Conservation (phyloP, 768 basidiomycete genomes). For the Termitomyces sp. region DNA sequence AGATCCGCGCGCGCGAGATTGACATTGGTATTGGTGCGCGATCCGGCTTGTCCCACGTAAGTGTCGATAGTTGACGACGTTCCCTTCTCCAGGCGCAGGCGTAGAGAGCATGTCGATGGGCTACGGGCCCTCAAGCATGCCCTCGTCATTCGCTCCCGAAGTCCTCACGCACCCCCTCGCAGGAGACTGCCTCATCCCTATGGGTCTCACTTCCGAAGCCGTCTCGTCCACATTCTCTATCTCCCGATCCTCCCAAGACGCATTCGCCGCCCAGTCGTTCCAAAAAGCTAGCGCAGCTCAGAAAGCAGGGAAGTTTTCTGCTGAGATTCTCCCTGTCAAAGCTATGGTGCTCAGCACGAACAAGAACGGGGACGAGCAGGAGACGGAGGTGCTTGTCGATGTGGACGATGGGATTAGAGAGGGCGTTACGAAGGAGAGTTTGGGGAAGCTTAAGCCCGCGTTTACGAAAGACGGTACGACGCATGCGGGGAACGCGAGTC, state of each 20-base stretch:
- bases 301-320: constrained; percentile 75
- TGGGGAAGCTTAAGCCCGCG: constrained; percentile 81
- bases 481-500: constrained; percentile 82
- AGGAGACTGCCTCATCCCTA: constrained; percentile 78
- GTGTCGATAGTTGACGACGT: too few relatives aligned
- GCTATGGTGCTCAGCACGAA: constrained; percentile 49
- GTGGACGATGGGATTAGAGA: constrained; percentile 83
- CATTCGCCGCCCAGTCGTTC: constrained; percentile 80
- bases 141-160: constrained; percentile 56
- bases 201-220: constrained; percentile 96
- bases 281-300: constrained; percentile 78
- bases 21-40: too few relatives aligned
- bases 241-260: constrained; percentile 56
- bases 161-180: constrained; percentile 64
- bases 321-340: constrained; percentile 79
- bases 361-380: constrained; percentile 65
- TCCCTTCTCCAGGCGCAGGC: constrained; percentile 26
- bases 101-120: constrained; percentile 88
- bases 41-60: too few relatives aligned
- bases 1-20: too few relatives aligned
- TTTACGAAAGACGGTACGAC: constrained; percentile 73
- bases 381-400: constrained; percentile 64
- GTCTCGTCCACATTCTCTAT: constrained; percentile 75
- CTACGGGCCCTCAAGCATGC: constrained; percentile 47
- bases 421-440: constrained; percentile 73